Base-by-base conservation (phyloP, 2,329 filamentous ascomycete genomes). In the Hypoxylon sp. region DNA sequence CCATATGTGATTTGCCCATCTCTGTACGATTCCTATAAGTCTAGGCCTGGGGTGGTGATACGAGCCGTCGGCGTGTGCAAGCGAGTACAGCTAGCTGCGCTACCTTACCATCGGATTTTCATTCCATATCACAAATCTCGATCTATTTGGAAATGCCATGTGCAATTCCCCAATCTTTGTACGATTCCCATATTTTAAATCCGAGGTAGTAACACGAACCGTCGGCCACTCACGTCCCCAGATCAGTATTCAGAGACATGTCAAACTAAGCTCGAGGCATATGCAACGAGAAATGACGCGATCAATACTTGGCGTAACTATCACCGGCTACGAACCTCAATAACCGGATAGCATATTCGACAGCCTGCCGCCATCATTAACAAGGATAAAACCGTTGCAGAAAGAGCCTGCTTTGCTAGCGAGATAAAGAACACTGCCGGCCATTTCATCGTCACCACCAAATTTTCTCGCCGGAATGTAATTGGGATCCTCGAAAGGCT, bases 391-490 rank as follows among this genome's bases (percentile, higher is more conserved):
- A 1, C 75, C 74, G 39, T 76, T 77, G 52, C 71, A 74, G 54
- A 63, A 77, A 47, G 73, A 67, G 5, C 75, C 74, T 11, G 75
- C 74, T 34, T 71, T 71, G 37, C 74, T 73, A 2, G 74, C 74
- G n/a, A 77, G 62, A 52, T 76, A 76, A 5, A 77, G 67, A 7
- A 73, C 43, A 6, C 63, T 68, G 1, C 75, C 75, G 7, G 65
- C 71, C 73, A 76, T 76, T 16, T 77, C 75, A 57, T 77, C 73
- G 9, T 74, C 70, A 7, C 67, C 62, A 25, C 75, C 75, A 25
- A 73, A 75, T 5, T 72, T 72, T 7, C 69, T 68, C 11, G 70
- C 70, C 1, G 74, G 73, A 29, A 76, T 75, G 37, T 69, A 76
- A 7, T 14, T 51, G 1, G 37, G 51, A 9, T 76, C 51, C 1